phyloP scores from a whole-genome alignment of 2,329 filamentous ascomycete species.

The Lasiodiplodia hormozganensis region DNA sequence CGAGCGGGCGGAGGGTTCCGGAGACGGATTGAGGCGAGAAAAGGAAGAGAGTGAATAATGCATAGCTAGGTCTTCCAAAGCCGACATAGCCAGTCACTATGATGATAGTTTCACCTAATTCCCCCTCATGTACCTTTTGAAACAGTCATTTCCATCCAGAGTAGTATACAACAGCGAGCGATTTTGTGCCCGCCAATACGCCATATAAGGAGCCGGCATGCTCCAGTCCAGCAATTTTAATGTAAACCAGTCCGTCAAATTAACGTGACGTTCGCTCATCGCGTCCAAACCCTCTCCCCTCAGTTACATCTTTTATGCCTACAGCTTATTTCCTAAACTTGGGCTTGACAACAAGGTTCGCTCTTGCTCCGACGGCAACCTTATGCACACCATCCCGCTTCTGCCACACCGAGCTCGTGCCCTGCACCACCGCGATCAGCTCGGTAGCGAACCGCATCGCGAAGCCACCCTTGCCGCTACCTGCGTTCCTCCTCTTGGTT shows the following conservation, averaged over 20 bases:
- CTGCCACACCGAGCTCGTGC: conserved; percentile 84
- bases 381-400: conserved; percentile 80
- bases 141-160: background rate
- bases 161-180: conserved; percentile 11
- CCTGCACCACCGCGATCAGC: conserved; percentile 86
- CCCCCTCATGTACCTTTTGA: background rate
- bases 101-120: background rate
- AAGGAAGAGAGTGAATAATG: no score
- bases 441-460: conserved; percentile 83
- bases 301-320: background rate
- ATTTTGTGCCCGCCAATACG: background rate
- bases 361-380: conserved; percentile 76
- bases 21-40: no score
- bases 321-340: conserved; percentile 1
- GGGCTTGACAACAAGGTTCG: conserved; percentile 60
- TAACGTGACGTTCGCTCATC: background rate
- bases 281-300: background rate
- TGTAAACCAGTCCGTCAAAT: background rate
- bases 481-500: conserved; percentile 75
- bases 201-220: background rate
- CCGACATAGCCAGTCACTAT: background rate
- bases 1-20: no score
- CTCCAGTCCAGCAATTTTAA: conserved; percentile 9
- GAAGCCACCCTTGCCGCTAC: conserved; percentile 75
- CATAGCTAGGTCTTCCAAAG: no score